Conservation (phyloP, 2,329 filamentous ascomycete species). For the Fusarium compactum region DNA sequence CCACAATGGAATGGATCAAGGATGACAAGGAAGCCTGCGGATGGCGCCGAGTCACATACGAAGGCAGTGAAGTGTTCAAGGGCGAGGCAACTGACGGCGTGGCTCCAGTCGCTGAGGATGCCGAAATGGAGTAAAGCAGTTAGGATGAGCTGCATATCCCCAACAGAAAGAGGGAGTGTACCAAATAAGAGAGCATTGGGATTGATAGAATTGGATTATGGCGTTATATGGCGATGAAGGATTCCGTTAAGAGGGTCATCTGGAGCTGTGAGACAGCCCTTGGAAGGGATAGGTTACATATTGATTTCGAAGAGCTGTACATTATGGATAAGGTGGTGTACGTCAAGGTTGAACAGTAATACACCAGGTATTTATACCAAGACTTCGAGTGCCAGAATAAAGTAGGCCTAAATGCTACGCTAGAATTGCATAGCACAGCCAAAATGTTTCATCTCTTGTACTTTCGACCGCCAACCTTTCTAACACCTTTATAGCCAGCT, state of each 20-base stretch:
- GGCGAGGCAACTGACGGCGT: conserved; percentile 68
- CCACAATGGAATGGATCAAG: conserved; percentile 77
- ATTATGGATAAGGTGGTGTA: conserved; percentile 10
- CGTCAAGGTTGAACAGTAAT: neutral
- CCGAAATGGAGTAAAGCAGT: conserved; percentile 56
- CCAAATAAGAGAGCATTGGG: conserved; percentile 17
- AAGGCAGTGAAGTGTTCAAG: conserved; percentile 63
- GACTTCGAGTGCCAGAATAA: too few relatives aligned
- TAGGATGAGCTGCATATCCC: neutral
- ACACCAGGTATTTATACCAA: neutral
- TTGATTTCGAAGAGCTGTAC: conserved; percentile 26
- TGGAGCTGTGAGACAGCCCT: conserved; percentile 49
- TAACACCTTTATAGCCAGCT: neutral
- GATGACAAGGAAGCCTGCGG: conserved; percentile 69
- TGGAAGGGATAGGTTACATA: conserved; percentile 8
- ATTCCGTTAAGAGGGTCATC: conserved; percentile 47
- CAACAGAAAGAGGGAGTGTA: conserved; percentile 28
- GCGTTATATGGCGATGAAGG: conserved; percentile 55
- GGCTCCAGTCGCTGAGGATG: conserved; percentile 56
- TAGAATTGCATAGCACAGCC: neutral
- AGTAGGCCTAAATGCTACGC: too few relatives aligned
- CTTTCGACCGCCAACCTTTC: neutral
- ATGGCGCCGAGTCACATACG: conserved; percentile 73
- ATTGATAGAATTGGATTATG: conserved; percentile 45
- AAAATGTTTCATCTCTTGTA: neutral